Evolutionary conservation across 2,329 filamentous ascomycete genomes (phyloP).

Genomic region (Pseudocercospora fuligena): DNA sequence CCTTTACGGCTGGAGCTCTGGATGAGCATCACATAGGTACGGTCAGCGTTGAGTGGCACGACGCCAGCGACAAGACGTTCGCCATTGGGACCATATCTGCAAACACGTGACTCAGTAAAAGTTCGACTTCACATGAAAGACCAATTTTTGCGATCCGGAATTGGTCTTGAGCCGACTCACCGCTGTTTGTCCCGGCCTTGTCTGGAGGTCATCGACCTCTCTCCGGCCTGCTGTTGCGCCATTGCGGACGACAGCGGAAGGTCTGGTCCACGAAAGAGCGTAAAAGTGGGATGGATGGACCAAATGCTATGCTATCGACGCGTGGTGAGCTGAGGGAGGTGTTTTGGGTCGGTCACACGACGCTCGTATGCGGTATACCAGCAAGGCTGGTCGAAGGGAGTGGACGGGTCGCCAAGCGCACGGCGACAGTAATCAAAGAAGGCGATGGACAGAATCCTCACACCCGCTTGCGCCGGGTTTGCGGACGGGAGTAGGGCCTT

Average conservation of each 20-base stretch:
- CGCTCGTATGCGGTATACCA: neutral
- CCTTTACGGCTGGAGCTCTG: conserved; percentile 88
- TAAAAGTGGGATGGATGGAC: conserved; percentile 25
- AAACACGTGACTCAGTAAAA: conserved; percentile 29
- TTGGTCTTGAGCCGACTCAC: conserved; percentile 26
- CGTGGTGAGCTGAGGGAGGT: conserved; percentile 5
- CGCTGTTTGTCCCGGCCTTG: conserved; percentile 79
- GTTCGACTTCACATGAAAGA: conserved; percentile 7
- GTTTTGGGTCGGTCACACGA: conserved; percentile 25
- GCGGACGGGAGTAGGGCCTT: conserved; percentile 52
- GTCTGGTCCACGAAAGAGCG: conserved; percentile 27
- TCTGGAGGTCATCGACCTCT: conserved; percentile 66
- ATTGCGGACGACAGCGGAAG: conserved; percentile 39
- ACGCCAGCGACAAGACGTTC: conserved; percentile 95
- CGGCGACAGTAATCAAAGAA: conserved; percentile 20
- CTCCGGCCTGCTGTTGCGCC: conserved; percentile 48
- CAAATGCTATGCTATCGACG: conserved; percentile 9
- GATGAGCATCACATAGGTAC: conserved; percentile 86
- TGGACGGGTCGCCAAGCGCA: conserved; percentile 26
- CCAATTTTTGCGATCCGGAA: neutral
- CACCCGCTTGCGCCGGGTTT: conserved; percentile 57
- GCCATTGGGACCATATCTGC: conserved; percentile 87
- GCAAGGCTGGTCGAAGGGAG: conserved; percentile 18
- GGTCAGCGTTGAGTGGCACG: conserved; percentile 85
- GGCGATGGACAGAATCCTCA: conserved; percentile 43